These are phyloP conservation scores for Helicostylum pulchrum DNA, from an alignment of 192 early-diverging fungal genomes.

Conservation along the genomic window DNA sequence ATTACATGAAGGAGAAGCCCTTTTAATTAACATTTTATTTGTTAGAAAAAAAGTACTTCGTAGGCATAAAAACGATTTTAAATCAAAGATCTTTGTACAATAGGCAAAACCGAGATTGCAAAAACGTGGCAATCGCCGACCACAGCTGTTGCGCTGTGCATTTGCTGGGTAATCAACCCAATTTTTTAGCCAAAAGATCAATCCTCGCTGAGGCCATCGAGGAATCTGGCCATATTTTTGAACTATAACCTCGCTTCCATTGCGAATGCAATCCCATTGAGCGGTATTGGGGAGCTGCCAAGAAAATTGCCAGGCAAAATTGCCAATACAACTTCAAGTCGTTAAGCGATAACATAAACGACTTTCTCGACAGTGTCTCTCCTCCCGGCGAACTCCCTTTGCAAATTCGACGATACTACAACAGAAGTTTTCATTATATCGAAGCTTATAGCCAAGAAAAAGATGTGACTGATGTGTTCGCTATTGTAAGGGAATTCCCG, in stretches of 20 bases:
- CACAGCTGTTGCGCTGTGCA: constrained; percentile 13
- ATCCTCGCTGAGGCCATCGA: constrained; percentile 12
- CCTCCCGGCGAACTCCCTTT: not conserved
- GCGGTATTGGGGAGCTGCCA: constrained; percentile 19
- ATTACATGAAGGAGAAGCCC: too few relatives aligned
- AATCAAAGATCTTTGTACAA: not conserved
- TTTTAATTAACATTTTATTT: not conserved
- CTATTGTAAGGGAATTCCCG: too few relatives aligned
- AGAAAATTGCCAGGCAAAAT: too few relatives aligned
- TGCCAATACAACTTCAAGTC: constrained; percentile 15
- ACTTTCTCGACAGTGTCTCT: constrained; percentile 2
- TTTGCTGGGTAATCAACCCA: constrained; percentile 3
- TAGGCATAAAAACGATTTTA: not conserved
- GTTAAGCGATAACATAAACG: not conserved
- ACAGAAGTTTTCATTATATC: too few relatives aligned
- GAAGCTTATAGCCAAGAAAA: too few relatives aligned
- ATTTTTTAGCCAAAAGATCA: constrained; percentile 15
- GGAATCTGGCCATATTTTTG: constrained; percentile 11
- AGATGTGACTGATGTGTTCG: too few relatives aligned
- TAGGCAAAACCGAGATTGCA: not conserved
- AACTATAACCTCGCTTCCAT: constrained; percentile 22
- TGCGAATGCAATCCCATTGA: constrained; percentile 32
- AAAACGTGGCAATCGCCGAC: not conserved
- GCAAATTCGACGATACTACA: not conserved
- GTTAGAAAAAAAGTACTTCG: not conserved